Evolutionary conservation across 179 eudicot species (phyloP), one percentile per base, ranked within the genome.

Genomic region (Silene coronaria): DNA sequence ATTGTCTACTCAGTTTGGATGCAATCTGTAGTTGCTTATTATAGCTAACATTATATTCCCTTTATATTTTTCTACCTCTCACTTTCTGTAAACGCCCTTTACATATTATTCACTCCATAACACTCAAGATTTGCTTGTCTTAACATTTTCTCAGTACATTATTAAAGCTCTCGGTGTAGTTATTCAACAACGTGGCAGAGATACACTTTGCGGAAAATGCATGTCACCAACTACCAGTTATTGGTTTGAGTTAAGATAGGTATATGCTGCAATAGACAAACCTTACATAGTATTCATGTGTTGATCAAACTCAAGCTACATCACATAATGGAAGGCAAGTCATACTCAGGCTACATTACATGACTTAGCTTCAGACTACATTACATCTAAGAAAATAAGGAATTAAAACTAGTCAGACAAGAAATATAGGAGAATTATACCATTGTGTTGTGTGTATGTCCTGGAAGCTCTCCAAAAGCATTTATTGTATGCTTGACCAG

Each of bases 101-200:
- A 19, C 55, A 73, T 73, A 11, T 59, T 2, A 57, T 61, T 58
- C 68, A 73, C 36, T 60, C 68, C 76, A 60, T 73, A 5, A 73
- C 0, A 5, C n/a, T 7, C 2, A 73, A 5, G 0, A 73, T 24
- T 1, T 53, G 58, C 3, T 34, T 60, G 0, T 32, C 28, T 9
- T 58, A 60, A 10, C 32, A 26, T 4, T 34, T 48, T 17, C 23
- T 34, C 0, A 60, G 28, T 0, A 59, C 76, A 73, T 38, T 36
- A 0, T 73, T 73, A 3, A 60, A 73, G 6, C 36, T 34, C 23
- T 73, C 69, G 6, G 57, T 59, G 13, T 32, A 34, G 22, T 73
- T 73, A 11, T 59, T 73, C 6, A 61, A 21, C 0, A 73, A 19
- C 69, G 60, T 60, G 3, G 13, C 68, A 10, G 68, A 73, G 1